A percentile compares a stretch with the other conserved stretches of the same genome.
Evolutionary conservation across 768 basidiomycete species (phyloP).

Genomic region (Russula virescens): DNA sequence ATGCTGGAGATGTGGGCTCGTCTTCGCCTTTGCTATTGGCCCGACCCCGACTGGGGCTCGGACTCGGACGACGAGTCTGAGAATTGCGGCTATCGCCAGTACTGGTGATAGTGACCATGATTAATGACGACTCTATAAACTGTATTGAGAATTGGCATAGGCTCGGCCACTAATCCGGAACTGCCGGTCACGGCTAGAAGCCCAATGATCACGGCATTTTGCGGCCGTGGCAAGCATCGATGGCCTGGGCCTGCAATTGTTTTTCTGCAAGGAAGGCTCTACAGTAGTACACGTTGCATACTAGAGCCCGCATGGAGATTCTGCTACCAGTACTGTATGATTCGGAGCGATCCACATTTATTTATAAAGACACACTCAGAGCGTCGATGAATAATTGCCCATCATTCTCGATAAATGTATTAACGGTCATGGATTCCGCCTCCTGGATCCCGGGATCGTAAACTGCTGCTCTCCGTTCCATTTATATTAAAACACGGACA

Average conservation of each 20-base stretch:
- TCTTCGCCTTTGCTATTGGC: background rate
- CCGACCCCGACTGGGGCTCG: too few relatives aligned
- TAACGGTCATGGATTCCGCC: background rate
- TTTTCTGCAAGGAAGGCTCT: background rate
- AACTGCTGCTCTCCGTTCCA: background rate
- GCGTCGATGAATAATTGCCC: too few relatives aligned
- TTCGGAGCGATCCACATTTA: background rate
- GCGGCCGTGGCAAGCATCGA: background rate
- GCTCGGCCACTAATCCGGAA: too few relatives aligned
- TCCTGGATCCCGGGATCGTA: background rate
- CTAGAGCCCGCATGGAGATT: background rate
- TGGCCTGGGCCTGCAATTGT: too few relatives aligned
- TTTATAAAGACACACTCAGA: background rate
- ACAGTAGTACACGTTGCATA: background rate
- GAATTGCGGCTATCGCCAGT: background rate
- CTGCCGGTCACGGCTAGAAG: background rate
- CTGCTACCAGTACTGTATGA: background rate
- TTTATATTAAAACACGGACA: constrained; percentile 3
- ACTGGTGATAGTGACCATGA: background rate
- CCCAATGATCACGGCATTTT: background rate
- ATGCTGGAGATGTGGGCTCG: constrained; percentile 34
- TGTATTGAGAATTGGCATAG: too few relatives aligned
- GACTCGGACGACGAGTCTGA: background rate
- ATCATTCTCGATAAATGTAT: background rate
- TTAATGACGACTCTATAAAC: too few relatives aligned